phyloP scores from a whole-genome alignment of 148 eudicot genomes.

The Cornus controversa region DNA sequence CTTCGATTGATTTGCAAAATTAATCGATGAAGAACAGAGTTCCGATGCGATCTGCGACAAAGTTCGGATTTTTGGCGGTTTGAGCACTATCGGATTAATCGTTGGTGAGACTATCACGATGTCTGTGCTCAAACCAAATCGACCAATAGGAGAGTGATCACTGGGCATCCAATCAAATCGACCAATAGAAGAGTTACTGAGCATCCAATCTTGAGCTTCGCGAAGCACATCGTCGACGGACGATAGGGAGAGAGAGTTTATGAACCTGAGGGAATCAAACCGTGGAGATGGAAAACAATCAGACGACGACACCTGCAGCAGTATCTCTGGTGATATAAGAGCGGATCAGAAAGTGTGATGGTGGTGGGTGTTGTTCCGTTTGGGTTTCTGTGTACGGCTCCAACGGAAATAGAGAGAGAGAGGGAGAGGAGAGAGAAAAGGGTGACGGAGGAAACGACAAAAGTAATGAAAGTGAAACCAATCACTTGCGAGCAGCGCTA shows the following conservation, averaged over 20 bases:
- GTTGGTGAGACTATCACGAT: neutral
- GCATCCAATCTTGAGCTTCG: neutral
- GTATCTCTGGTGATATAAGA: neutral
- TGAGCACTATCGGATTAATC: neutral
- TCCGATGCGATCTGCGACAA: neutral
- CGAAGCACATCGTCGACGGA: neutral
- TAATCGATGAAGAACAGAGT: neutral
- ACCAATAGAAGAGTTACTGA: neutral
- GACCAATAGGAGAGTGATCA: neutral
- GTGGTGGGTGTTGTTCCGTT: no score
- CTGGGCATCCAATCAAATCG: no score
- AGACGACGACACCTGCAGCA: conserved; percentile 13
- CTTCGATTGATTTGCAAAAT: neutral
- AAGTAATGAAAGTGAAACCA: conserved; percentile 2
- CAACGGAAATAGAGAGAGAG: neutral
- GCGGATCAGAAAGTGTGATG: neutral
- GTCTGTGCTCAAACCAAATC: neutral
- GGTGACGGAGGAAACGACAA: conserved; percentile 5
- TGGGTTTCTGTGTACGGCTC: neutral
- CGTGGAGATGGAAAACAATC: conserved; percentile 7
- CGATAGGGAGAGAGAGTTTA: no score
- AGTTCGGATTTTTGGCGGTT: neutral
- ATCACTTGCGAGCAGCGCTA: neutral
- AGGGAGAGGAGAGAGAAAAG: neutral
- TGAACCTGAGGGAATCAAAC: neutral